phyloP scores from a whole-genome alignment of 257 asterid species.

The Primulina tabacum region DNA sequence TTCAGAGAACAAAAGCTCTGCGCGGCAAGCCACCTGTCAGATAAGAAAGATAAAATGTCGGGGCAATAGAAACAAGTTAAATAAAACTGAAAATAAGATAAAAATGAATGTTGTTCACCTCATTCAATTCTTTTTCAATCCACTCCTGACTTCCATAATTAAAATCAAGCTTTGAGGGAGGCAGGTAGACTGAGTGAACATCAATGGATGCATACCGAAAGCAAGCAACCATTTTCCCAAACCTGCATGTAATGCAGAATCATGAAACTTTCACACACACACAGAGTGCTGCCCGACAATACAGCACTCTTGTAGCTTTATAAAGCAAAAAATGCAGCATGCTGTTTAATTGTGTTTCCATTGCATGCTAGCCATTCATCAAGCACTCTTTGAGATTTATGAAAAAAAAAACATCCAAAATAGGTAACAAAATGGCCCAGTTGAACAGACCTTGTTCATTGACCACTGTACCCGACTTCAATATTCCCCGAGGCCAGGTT shows the following conservation, averaged over 20 bases:
- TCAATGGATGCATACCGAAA: constrained; percentile 97
- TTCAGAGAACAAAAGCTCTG: constrained; percentile 86
- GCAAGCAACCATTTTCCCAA: constrained; percentile 97
- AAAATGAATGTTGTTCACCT: constrained; percentile 42
- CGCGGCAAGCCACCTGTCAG: constrained; percentile 66
- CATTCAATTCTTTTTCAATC: constrained; percentile 67
- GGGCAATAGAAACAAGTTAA: constrained; percentile 12
- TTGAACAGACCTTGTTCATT: neutral
- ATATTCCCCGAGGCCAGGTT: constrained; percentile 11
- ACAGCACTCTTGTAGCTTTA: neutral
- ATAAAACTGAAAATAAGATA: neutral
- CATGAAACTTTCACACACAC: constrained; percentile 12
- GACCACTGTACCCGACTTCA: neutral
- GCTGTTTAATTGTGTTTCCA: constrained; percentile 17
- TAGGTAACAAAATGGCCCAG: neutral
- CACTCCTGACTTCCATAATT: constrained; percentile 80
- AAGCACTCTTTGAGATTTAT: constrained; percentile 11
- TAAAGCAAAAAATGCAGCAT: constrained; percentile 8
- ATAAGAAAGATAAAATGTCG: constrained; percentile 24
- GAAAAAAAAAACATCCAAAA: constrained; percentile 10
- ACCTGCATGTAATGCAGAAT: constrained; percentile 48
- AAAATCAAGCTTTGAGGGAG: constrained; percentile 84
- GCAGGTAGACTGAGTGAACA: constrained; percentile 88
- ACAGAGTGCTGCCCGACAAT: neutral
- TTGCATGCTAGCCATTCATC: constrained; percentile 6